Conservation (phyloP, 352 stramenopile species). For the Phytopythium litorale region DNA sequence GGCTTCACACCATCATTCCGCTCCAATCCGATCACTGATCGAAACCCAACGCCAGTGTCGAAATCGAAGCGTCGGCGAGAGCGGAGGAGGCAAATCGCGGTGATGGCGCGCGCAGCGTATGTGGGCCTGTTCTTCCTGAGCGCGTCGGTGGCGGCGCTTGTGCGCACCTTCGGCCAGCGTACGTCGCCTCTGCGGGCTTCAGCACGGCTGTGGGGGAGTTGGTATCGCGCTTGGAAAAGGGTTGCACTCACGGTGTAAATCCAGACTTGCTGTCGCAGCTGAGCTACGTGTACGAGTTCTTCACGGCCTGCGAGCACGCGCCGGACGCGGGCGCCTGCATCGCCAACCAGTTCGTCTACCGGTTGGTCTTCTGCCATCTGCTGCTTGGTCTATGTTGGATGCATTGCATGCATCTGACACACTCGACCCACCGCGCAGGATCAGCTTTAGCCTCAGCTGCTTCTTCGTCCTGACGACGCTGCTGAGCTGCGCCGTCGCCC, state of each 20-base stretch:
- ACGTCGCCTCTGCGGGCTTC: neutral
- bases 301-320: slow-evolving; percentile 39
- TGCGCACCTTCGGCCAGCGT: slow-evolving; percentile 64
- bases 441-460: slow-evolving; percentile 65
- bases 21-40: neutral
- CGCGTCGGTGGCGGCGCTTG: slow-evolving; percentile 38
- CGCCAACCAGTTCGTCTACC: slow-evolving; percentile 74
- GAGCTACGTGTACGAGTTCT: slow-evolving; percentile 31
- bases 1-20: neutral
- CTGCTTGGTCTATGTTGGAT: neutral
- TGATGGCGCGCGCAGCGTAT: slow-evolving; percentile 37
- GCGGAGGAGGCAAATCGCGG: neutral
- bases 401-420: neutral
- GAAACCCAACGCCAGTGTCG: neutral
- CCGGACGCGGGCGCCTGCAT: slow-evolving; percentile 40
- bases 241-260: neutral
- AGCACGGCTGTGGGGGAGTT: neutral
- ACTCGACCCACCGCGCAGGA: slow-evolving; percentile 19
- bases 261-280: slow-evolving; percentile 33
- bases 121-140: slow-evolving; percentile 72
- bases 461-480: slow-evolving; percentile 60
- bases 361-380: slow-evolving; percentile 10
- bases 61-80: neutral
- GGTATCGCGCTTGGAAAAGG: neutral
- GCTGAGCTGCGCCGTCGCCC: slow-evolving; percentile 45